Evolutionary conservation across 2,329 filamentous ascomycete genomes (phyloP).

Genomic region (Penicillium brasilianum): DNA sequence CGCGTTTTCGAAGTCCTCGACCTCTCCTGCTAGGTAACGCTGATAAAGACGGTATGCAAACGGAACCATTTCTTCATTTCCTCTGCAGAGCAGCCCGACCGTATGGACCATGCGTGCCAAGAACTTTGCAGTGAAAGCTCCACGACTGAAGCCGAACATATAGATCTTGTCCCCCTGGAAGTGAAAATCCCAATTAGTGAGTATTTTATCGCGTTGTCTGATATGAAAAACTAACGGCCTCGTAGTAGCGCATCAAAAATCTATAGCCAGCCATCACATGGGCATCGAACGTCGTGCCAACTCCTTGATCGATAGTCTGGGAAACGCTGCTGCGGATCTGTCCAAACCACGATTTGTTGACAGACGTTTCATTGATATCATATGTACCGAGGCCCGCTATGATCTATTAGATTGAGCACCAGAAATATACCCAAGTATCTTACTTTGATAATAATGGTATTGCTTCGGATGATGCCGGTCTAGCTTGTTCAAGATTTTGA

Average conservation of each 20-base stretch:
- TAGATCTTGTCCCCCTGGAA: neutral
- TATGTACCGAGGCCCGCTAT: neutral
- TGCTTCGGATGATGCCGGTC: neutral
- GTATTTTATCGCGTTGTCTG: neutral
- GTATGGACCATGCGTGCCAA: neutral
- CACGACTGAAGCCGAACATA: conserved; percentile 1
- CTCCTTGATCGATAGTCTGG: neutral
- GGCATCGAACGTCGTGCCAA: neutral
- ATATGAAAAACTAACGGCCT: neutral
- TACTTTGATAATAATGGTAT: neutral
- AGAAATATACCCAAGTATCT: neutral
- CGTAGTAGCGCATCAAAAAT: neutral
- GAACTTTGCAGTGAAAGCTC: neutral
- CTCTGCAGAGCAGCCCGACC: neutral
- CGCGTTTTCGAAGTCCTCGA: neutral
- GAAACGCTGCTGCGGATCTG: neutral
- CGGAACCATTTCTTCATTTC: neutral
- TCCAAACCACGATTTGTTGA: neutral
- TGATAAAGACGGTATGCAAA: conserved; percentile 1
- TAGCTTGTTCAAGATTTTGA: conserved; percentile 1
- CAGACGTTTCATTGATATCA: conserved; percentile 1
- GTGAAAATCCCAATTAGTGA: neutral
- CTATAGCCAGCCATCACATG: neutral
- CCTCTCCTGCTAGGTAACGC: neutral
- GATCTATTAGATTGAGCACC: neutral